These are phyloP conservation scores for Hydnomerulius pinastri DNA, from an alignment of 768 basidiomycete species.

Conservation along the genomic window DNA sequence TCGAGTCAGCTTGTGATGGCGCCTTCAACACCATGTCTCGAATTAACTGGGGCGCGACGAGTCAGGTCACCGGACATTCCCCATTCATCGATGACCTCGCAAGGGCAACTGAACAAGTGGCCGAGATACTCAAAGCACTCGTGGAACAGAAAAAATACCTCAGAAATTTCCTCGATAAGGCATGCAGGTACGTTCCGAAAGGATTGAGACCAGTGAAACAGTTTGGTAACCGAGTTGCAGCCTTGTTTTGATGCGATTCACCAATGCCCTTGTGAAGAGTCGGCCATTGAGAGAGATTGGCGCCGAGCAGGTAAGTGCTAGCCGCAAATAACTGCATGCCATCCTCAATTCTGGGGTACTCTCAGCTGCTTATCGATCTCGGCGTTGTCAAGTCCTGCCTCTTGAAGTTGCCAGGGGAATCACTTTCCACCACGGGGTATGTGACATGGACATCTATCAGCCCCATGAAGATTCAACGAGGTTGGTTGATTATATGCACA, in stretches of 20 bases:
- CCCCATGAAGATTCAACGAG: conserved; percentile 2
- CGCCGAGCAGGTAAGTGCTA: conserved; percentile 78
- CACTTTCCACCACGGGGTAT: conserved; percentile 55
- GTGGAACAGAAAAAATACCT: conserved; percentile 96
- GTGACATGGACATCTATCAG: conserved; percentile 10
- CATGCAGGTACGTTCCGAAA: conserved; percentile 64
- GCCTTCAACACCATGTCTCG: conserved; percentile 76
- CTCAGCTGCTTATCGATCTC: conserved; percentile 85
- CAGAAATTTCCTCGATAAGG: conserved; percentile 92
- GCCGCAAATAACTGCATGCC: not conserved
- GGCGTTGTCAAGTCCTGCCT: conserved; percentile 84
- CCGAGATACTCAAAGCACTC: conserved; percentile 73
- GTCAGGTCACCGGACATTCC: conserved; percentile 87
- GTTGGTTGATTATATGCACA: conserved; percentile 33
- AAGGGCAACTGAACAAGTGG: conserved; percentile 70
- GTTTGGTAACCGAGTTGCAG: conserved; percentile 39
- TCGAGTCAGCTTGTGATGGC: conserved; percentile 82
- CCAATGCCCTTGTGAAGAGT: conserved; percentile 85
- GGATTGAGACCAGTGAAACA: not conserved
- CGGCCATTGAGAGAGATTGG: conserved; percentile 90
- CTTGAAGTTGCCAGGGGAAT: conserved; percentile 79
- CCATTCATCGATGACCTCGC: conserved; percentile 78
- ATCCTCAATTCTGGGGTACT: conserved; percentile 11
- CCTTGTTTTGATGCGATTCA: conserved; percentile 83
- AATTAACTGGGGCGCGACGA: conserved; percentile 74